Conservation (phyloP, 768 basidiomycete species). For the Butyriboletus loyo region DNA sequence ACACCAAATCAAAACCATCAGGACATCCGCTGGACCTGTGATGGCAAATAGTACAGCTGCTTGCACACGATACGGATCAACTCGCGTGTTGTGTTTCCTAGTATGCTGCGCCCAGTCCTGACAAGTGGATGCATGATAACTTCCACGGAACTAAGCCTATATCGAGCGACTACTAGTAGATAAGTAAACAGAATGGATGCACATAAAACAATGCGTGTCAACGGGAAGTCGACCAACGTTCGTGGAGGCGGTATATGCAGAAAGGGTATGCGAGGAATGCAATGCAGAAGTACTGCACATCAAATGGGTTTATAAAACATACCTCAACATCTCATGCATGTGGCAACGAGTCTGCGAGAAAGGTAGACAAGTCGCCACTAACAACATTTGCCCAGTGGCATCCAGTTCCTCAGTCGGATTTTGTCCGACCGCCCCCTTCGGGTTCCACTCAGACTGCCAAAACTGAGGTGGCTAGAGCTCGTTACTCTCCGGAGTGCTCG, state of each 20-base stretch:
- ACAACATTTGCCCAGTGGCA: conserved; percentile 67
- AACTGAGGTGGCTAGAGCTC: conserved; percentile 85
- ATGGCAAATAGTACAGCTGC: background rate
- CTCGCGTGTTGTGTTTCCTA: background rate
- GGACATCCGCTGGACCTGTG: background rate
- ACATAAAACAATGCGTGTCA: conserved; percentile 10
- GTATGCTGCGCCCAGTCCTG: background rate
- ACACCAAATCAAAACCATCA: background rate
- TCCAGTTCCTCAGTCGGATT: conserved; percentile 58
- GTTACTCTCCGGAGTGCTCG: conserved; percentile 87
- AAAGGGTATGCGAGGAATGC: conserved; percentile 26
- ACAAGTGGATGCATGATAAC: background rate
- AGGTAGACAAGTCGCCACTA: conserved; percentile 29
- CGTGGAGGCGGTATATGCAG: conserved; percentile 16
- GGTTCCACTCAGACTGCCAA: conserved; percentile 73
- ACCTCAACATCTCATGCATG: conserved; percentile 11
- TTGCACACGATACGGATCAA: background rate
- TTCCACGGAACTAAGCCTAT: conserved; percentile 12
- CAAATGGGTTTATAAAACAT: conserved; percentile 5
- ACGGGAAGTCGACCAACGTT: conserved; percentile 4
- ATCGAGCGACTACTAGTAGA: conserved; percentile 20
- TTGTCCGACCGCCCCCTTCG: conserved; percentile 58
- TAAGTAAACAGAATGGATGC: conserved; percentile 17
- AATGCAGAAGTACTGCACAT: conserved; percentile 9
- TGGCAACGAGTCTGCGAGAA: background rate